phyloP scores from a whole-genome alignment of 2,329 filamentous ascomycete genomes.

The Apiospora sp. region DNA sequence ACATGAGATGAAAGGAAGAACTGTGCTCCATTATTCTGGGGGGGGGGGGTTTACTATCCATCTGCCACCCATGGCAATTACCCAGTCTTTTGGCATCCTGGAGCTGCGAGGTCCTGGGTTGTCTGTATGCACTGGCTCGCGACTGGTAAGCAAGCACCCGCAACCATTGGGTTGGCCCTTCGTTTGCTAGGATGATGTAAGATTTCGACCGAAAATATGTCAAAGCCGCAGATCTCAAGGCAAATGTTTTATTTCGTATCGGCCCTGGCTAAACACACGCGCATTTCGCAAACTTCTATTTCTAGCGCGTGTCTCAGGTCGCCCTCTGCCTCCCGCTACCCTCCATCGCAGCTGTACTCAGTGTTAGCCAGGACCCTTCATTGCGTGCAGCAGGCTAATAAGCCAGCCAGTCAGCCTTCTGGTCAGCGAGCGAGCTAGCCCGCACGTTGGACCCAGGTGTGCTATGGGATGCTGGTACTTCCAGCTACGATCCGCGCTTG shows the following conservation, averaged over 20 bases:
- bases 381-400: conserved; percentile 10
- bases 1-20: not conserved
- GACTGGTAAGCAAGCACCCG: not conserved
- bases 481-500: not conserved
- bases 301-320: conserved; percentile 12
- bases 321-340: not conserved
- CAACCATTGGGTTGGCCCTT: not conserved
- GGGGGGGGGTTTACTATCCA: too few relatives aligned
- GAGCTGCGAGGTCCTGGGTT: not conserved
- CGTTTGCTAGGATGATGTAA: not conserved
- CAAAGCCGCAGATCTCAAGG: not conserved
- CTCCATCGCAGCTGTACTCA: not conserved
- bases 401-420: not conserved
- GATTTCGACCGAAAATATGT: not conserved
- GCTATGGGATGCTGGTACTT: not conserved
- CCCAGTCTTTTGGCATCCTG: not conserved
- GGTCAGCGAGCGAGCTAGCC: not conserved
- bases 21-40: not conserved
- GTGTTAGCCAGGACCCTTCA: not conserved
- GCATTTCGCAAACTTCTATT: conserved; percentile 17
- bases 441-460: not conserved
- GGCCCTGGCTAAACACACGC: not conserved
- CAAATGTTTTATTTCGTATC: not conserved
- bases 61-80: not conserved
- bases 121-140: not conserved